Evolutionary conservation across 805 yeast genomes (phyloP).

Genomic region (Candida takata): DNA sequence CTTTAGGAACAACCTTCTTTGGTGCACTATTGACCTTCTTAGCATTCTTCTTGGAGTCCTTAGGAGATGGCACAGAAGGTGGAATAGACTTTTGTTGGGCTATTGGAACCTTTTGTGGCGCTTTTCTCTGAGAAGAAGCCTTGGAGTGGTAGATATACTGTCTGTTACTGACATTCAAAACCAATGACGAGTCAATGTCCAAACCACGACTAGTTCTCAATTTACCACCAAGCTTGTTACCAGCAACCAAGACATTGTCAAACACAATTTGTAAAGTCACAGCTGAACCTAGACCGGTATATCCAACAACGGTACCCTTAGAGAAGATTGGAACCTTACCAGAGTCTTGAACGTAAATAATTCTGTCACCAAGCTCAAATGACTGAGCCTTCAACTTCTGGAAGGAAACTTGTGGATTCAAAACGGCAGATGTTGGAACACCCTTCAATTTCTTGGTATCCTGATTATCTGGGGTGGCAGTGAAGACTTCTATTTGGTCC

Average conservation of each 20-base stretch:
- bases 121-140: slow-evolving; percentile 35
- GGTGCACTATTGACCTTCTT: slow-evolving; percentile 9
- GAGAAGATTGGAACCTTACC: slow-evolving; percentile 87
- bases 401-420: slow-evolving; percentile 68
- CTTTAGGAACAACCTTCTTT: slow-evolving; percentile 1
- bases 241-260: slow-evolving; percentile 78
- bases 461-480: slow-evolving; percentile 36
- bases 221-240: slow-evolving; percentile 74
- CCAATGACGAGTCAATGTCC: slow-evolving; percentile 71
- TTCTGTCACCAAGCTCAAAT: slow-evolving; percentile 85
- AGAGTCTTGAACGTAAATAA: slow-evolving; percentile 72
- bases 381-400: slow-evolving; percentile 66
- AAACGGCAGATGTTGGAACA: slow-evolving; percentile 78
- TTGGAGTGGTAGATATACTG: slow-evolving; percentile 74
- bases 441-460: slow-evolving; percentile 58
- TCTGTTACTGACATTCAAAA: slow-evolving; percentile 66
- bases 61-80: slow-evolving; percentile 19
- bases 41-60: slow-evolving; percentile 4
- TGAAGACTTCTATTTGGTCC: slow-evolving; percentile 40
- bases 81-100: slow-evolving; percentile 16
- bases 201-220: slow-evolving; percentile 75
- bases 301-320: slow-evolving; percentile 86
- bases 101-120: slow-evolving; percentile 3
- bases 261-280: slow-evolving; percentile 69
- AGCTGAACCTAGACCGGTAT: slow-evolving; percentile 47